Conservation (phyloP, 306 rosid species). For the Quercus alba region DNA sequence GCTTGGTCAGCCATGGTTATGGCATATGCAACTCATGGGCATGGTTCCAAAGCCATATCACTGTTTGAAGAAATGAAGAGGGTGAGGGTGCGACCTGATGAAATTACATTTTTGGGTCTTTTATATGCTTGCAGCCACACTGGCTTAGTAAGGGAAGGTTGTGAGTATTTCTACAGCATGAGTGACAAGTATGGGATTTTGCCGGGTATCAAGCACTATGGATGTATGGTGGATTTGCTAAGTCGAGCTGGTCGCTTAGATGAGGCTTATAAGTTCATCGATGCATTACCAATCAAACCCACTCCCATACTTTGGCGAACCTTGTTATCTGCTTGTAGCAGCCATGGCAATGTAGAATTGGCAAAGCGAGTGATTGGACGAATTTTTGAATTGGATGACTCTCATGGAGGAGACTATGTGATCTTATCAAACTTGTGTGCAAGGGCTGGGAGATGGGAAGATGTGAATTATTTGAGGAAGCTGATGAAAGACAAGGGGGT, state of each 20-base stretch:
- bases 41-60: slow-evolving; percentile 48
- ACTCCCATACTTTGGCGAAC: slow-evolving; percentile 81
- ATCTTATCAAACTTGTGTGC: slow-evolving; percentile 77
- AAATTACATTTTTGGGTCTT: slow-evolving; percentile 67
- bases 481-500: slow-evolving; percentile 68
- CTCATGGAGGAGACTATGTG: slow-evolving; percentile 90
- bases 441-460: slow-evolving; percentile 74
- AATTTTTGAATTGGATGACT: slow-evolving; percentile 64
- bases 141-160: slow-evolving; percentile 72
- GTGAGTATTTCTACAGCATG: slow-evolving; percentile 58
- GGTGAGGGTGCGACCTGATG: slow-evolving; percentile 59
- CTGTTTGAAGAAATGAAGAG: slow-evolving; percentile 69
- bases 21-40: slow-evolving; percentile 78
- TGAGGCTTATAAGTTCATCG: slow-evolving; percentile 71
- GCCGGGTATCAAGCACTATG: slow-evolving; percentile 75
- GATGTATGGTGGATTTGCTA: slow-evolving; percentile 87
- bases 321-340: slow-evolving; percentile 65
- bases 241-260: slow-evolving; percentile 69
- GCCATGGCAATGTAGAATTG: slow-evolving; percentile 69
- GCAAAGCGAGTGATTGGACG: slow-evolving; percentile 54
- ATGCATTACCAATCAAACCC: slow-evolving; percentile 55
- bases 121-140: slow-evolving; percentile 81
- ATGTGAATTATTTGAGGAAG: slow-evolving; percentile 64
- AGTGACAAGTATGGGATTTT: slow-evolving; percentile 46
- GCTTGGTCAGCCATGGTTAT: slow-evolving; percentile 82